These are phyloP conservation scores for Schwanniomyces sp. DNA, from an alignment of 805 yeast species.

Conservation along the genomic window DNA sequence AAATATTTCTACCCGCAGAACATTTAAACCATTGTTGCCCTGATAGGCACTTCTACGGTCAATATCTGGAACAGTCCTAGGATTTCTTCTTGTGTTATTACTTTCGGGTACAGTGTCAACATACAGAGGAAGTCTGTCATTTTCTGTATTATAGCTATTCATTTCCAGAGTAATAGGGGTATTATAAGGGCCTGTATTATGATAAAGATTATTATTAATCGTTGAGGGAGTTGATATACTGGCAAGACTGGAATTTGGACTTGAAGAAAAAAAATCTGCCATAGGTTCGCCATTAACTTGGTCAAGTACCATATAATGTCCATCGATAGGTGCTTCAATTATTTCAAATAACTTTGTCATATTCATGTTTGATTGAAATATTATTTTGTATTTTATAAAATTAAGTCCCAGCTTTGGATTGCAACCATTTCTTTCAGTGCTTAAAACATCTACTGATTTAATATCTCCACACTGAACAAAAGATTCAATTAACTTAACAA, in stretches of 20 bases:
- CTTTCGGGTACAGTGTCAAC: neutral
- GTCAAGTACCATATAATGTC: neutral
- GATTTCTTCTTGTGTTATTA: neutral
- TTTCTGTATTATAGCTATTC: neutral
- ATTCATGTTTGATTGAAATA: neutral
- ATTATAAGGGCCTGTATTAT: neutral
- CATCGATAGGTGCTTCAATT: neutral
- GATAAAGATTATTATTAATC: neutral
- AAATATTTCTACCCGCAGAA: neutral
- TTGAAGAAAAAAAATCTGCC: neutral
- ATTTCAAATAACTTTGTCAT: neutral
- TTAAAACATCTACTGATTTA: constrained; percentile 28
- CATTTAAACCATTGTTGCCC: neutral
- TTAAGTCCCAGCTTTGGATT: neutral
- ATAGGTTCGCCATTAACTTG: neutral
- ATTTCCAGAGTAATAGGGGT: neutral
- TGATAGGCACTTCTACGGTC: neutral
- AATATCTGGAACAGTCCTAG: neutral
- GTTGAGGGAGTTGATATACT: neutral
- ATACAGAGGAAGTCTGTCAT: neutral
- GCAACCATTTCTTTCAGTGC: neutral
- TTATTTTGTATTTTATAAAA: neutral
- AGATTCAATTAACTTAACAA: constrained; percentile 58
- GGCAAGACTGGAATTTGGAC: neutral
- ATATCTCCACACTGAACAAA: constrained; percentile 72